A percentile compares a stretch with the other conserved stretches of the same genome.
Conservation (phyloP, 2,329 filamentous ascomycete genomes). For the Monosporascus sp. region DNA sequence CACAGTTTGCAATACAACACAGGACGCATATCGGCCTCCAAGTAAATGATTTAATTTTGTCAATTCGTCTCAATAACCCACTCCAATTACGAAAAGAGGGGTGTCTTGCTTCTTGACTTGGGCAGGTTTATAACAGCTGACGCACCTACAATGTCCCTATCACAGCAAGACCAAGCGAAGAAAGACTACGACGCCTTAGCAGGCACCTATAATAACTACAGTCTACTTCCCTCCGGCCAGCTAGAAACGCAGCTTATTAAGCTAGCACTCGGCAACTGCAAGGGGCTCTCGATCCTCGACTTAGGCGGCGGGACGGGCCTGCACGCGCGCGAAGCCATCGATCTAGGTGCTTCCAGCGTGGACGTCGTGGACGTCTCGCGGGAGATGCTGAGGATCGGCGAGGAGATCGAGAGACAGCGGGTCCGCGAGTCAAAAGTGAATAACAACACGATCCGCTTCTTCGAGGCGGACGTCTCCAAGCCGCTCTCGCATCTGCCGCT, state of each 20-base stretch:
- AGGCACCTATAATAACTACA: too few species aligned
- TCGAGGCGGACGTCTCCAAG: conserved; percentile 9
- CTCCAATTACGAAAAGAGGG: not conserved
- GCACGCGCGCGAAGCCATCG: conserved; percentile 1
- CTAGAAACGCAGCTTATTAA: too few species aligned
- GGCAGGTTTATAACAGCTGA: not conserved
- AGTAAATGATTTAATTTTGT: not conserved
- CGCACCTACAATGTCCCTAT: not conserved
- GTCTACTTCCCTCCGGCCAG: too few species aligned
- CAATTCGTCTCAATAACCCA: not conserved
- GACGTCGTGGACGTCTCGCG: conserved; percentile 3
- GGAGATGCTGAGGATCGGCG: not conserved
- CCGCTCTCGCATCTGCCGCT: conserved; percentile 6
- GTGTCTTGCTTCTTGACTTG: too few species aligned
- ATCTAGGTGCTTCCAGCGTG: conserved; percentile 1
- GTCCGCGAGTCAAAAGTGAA: not conserved
- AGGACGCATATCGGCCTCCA: too few species aligned
- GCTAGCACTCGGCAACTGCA: not conserved
- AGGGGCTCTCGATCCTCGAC: not conserved
- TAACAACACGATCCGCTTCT: not conserved
- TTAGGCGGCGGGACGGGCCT: conserved; percentile 2
- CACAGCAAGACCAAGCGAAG: not conserved
- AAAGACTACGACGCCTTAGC: too few species aligned
- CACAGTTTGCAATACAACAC: not conserved
- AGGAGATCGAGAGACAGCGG: not conserved